A percentile compares a stretch with the other conserved stretches of the same genome.
phyloP scores from a whole-genome alignment of 2,329 filamentous ascomycete species.

The Ophiocordyceps camponoti-leonardi region DNA sequence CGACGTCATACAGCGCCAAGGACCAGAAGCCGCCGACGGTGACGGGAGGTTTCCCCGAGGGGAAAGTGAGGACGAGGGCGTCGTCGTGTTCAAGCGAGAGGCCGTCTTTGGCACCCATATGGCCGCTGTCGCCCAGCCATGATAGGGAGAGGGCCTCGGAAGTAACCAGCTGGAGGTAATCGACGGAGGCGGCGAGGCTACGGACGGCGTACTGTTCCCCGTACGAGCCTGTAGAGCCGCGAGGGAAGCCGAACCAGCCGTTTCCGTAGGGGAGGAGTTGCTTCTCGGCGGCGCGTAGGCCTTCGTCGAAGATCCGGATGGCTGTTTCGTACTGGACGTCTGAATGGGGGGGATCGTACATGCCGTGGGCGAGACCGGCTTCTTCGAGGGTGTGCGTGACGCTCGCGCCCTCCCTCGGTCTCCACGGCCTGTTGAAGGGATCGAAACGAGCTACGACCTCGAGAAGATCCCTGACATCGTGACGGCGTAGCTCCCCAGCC shows the following conservation, averaged over 20 bases:
- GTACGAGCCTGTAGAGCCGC: background rate
- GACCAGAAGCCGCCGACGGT: conserved; percentile 9
- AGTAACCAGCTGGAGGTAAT: background rate
- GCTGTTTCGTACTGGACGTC: background rate
- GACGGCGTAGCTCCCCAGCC: background rate
- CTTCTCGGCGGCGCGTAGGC: background rate
- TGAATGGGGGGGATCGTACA: background rate
- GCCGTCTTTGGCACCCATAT: background rate
- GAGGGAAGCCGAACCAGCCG: background rate
- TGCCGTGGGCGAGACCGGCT: background rate
- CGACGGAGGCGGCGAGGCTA: background rate
- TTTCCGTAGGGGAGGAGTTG: background rate
- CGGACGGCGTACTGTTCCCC: background rate
- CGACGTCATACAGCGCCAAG: conserved; percentile 9
- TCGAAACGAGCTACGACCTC: background rate
- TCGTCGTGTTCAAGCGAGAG: background rate
- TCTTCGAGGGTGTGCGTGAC: background rate
- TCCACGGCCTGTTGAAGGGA: background rate
- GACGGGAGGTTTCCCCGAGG: conserved; percentile 1
- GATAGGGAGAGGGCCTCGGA: background rate
- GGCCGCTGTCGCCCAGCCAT: background rate
- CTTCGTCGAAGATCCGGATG: background rate
- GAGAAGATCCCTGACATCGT: background rate
- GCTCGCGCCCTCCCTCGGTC: background rate
- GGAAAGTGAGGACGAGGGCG: conserved; percentile 4